Evolutionary conservation across 2,329 filamentous ascomycete species (phyloP), one percentile per base, ranked within the genome.

Genomic region (Dothideomycetes sp.): DNA sequence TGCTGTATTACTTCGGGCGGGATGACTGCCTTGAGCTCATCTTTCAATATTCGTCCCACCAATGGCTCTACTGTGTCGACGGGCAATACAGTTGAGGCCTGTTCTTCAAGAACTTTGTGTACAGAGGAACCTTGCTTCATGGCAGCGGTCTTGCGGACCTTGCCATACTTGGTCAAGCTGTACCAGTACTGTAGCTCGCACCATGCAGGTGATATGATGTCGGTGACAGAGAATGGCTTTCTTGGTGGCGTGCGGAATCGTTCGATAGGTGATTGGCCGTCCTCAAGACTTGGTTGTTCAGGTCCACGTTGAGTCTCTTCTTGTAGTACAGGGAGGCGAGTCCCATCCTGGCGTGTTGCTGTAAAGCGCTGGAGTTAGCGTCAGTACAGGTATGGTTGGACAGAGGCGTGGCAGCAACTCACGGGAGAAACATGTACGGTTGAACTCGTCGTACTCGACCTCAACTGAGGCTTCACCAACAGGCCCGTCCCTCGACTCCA

Each of bases 111-210:
- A 24, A 73, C 74, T 54, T 87, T 78, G 51, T 98, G 91, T 9
- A 96, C 76, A 25, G 71, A 77, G 25, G 77, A 80, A 0, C 91
- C 91, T 39, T 77, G 73, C 56, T 79, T 81, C 91, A 98, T 98
- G 0, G 85, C 86, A 2, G 74, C 62, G 1, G 88, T 96, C 23
- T 70, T 70, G 40, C 74, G 81, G 57, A 83, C 88, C 43, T 75
- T 76, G 1, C 89, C 91, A 54, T 81, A 76, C 41, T 76, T 79
- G 3, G 80, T 84, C 41, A 98, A 70, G 0, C 78, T 84, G 63
- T 93, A 95, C 69, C 79, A 87, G 54, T 94, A 93, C 59, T 96
- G 88, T 45, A 96, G 61, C 61, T 98, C 89, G 59, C 91, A 98
- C 91, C 91, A 98, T 6, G 88, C 81, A 2, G 88, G 88, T 1